phyloP scores from a whole-genome alignment of 1,284 basidiomycete species.

The Sphagnurus paluster region DNA sequence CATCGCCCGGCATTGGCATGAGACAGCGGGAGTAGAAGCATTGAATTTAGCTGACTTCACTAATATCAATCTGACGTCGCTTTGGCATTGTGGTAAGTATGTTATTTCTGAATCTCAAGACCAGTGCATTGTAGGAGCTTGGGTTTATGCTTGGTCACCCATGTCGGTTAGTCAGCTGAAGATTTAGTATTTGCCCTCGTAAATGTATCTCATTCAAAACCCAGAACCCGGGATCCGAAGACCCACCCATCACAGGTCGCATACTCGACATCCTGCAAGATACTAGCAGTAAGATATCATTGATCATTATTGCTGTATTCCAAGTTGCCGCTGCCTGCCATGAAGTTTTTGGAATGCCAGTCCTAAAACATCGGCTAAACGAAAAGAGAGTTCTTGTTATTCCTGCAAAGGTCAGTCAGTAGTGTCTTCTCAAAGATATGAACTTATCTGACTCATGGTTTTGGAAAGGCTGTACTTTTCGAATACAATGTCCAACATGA shows the following conservation, averaged over 20 bases:
- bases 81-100: constrained; percentile 13
- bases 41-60: not conserved
- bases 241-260: constrained; percentile 7
- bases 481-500: constrained; percentile 27
- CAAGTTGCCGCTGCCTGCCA: constrained; percentile 13
- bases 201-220: no score
- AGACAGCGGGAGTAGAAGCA: not conserved
- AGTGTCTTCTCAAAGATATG: not conserved
- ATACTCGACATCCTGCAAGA: constrained; percentile 17
- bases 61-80: no score
- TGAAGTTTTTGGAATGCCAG: constrained; percentile 14
- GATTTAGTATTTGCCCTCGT: no score
- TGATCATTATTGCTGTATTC: constrained; percentile 13
- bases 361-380: constrained; percentile 8
- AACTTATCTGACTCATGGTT: not conserved
- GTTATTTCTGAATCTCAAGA: constrained; percentile 15
- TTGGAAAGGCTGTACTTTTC: constrained; percentile 21
- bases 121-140: constrained; percentile 9
- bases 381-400: constrained; percentile 9
- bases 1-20: not conserved
- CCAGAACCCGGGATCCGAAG: not conserved
- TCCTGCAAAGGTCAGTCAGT: constrained; percentile 4
- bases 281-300: not conserved
- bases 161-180: constrained; percentile 3
- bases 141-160: constrained; percentile 15